Evolutionary conservation across 2,329 filamentous ascomycete species (phyloP), one percentile per base, ranked within the genome.

Genomic region (Colletotrichum magnum): DNA sequence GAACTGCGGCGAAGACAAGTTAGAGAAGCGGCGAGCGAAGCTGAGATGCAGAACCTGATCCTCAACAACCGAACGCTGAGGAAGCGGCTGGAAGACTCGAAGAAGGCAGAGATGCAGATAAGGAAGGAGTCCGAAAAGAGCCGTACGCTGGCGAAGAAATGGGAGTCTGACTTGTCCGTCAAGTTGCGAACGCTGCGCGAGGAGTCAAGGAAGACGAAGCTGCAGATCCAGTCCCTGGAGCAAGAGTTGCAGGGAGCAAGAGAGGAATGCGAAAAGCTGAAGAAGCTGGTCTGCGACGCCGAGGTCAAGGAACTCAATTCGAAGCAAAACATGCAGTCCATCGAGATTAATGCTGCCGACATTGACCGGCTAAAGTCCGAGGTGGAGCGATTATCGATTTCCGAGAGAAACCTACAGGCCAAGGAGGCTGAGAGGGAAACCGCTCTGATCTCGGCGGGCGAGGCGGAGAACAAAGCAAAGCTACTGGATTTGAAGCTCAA

Each of bases 31-130:
- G 92, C 93, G 2, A 92, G 89, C 1, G 93, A 95, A 77, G 93
- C 93, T 0, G 93, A 96, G 76, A 94, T 92, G 2, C 93, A 95
- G 73, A 94, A 94, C 61, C 82, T 96, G 4, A 89, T 95, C 72
- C 92, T 94, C 74, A 90, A 88, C 18, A 95, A 95, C 76, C 89
- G 92, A 18, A 89, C 89, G 21, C 81, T 95, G 36, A 93, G 92
- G 77, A 89, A 89, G 63, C 91, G 92, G 61, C 86, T 94, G 9
- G 90, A 92, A 64, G 92, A 94, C 64, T 90, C 92, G 2, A 93
- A 93, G 74, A 89, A 91, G 73, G 83, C 88, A 2, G 92, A 93
- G 77, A 84, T 88, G 69, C 90, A 93, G 75, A 86, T 92, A 58
- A 91, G 90, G 74, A 92, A 89, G 72, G 93, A 95, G 74, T 90